phyloP scores from a whole-genome alignment of 2,329 filamentous ascomycete species.

The Xylariales sp. region DNA sequence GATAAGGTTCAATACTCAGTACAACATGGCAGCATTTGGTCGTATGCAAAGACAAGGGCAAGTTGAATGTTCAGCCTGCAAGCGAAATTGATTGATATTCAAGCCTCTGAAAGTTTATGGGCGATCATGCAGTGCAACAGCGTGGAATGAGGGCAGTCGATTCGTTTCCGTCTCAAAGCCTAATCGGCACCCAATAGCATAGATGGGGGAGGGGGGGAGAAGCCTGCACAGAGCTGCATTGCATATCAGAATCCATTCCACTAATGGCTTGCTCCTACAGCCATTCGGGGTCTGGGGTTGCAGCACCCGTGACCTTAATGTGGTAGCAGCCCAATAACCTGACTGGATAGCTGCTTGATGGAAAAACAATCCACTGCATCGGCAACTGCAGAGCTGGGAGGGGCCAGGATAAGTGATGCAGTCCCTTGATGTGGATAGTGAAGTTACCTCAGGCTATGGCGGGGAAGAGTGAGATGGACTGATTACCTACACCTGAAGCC shows the following conservation, averaged over 20 bases:
- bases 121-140: conserved; percentile 32
- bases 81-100: conserved; percentile 27
- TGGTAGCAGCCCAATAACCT: conserved; percentile 33
- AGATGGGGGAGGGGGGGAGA: conserved; percentile 20
- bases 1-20: conserved; percentile 1
- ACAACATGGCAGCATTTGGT: conserved; percentile 7
- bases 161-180: conserved; percentile 35
- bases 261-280: conserved; percentile 23
- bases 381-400: conserved; percentile 23
- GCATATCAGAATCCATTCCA: conserved; percentile 23
- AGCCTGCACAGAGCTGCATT: conserved; percentile 34
- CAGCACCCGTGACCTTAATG: conserved; percentile 37
- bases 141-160: conserved; percentile 28
- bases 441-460: conserved; percentile 1
- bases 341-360: conserved; percentile 32
- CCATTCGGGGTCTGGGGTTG: conserved; percentile 35
- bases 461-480: conserved; percentile 1
- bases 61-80: conserved; percentile 21
- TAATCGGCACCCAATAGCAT: conserved; percentile 35
- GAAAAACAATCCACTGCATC: conserved; percentile 30
- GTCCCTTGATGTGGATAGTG: not conserved
- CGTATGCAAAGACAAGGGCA: conserved; percentile 8
- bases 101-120: conserved; percentile 20
- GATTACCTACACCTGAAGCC: too few relatives aligned
- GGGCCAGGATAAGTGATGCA: conserved; percentile 13